These are phyloP conservation scores for Termitomyces sp. DNA, from an alignment of 768 basidiomycete species.

Conservation along the genomic window DNA sequence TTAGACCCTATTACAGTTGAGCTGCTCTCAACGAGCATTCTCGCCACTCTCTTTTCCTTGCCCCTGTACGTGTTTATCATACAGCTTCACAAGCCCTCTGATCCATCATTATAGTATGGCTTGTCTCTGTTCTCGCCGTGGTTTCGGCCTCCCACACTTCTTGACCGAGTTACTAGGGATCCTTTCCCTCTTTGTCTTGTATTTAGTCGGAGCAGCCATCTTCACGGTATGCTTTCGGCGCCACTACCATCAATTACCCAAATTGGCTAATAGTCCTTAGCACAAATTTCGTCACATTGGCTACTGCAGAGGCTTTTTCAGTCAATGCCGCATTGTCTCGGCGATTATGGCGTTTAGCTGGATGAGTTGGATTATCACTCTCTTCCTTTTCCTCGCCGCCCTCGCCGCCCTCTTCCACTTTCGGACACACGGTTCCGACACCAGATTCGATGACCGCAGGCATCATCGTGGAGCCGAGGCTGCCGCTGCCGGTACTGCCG, in stretches of 20 bases:
- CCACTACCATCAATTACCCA: neutral
- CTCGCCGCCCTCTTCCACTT: slow-evolving; percentile 17
- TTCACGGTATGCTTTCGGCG: slow-evolving; percentile 47
- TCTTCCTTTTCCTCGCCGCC: slow-evolving; percentile 42
- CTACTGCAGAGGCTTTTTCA: slow-evolving; percentile 48
- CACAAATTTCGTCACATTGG: slow-evolving; percentile 47
- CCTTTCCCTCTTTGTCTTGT: slow-evolving; percentile 52
- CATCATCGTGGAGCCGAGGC: slow-evolving; percentile 2
- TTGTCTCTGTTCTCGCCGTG: slow-evolving; percentile 18
- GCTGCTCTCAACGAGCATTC: slow-evolving; percentile 10
- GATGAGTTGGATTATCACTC: slow-evolving; percentile 52
- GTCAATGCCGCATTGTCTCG: slow-evolving; percentile 53
- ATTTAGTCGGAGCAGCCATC: slow-evolving; percentile 58
- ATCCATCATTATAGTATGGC: slow-evolving; percentile 27
- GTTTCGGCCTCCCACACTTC: slow-evolving; percentile 35
- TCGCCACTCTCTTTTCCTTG: slow-evolving; percentile 8
- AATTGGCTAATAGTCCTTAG: slow-evolving; percentile 32
- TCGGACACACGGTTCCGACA: neutral
- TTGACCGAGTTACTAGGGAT: slow-evolving; percentile 43
- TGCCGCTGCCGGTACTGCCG: slow-evolving; percentile 1
- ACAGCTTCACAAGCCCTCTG: neutral
- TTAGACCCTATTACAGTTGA: slow-evolving; percentile 3
- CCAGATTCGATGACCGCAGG: neutral
- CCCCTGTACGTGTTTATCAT: slow-evolving; percentile 6
- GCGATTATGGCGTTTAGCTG: slow-evolving; percentile 65